Percentiles rank a stretch among this genome's conserved stretches.
Evolutionary conservation across 306 rosid genomes (phyloP).

Genomic region (Albizia julibrissin): DNA sequence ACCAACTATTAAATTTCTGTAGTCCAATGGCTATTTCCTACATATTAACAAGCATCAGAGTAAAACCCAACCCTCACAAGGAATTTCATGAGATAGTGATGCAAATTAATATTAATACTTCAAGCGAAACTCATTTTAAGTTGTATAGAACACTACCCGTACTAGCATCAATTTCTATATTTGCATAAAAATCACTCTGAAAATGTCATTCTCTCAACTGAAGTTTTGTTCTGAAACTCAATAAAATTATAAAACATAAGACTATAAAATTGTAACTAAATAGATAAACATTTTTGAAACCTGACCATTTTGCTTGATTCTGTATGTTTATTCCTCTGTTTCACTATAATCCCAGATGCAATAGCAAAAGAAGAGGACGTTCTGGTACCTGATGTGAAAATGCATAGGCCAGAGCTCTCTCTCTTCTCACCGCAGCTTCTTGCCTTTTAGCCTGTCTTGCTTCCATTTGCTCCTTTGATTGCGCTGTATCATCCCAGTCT

Average conservation of each 20-base stretch:
- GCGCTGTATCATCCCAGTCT: constrained; percentile 67
- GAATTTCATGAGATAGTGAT: background rate
- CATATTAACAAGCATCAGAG: background rate
- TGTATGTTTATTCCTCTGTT: background rate
- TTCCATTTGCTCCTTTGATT: constrained; percentile 77
- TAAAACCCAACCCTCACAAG: background rate
- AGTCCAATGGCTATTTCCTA: background rate
- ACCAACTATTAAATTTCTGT: background rate
- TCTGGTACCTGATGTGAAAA: constrained; percentile 76
- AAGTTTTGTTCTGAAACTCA: background rate
- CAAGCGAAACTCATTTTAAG: background rate
- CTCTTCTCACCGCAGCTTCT: constrained; percentile 86
- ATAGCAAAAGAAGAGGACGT: background rate
- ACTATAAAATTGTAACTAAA: background rate
- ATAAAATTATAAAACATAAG: background rate
- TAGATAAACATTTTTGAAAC: background rate
- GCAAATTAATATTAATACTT: background rate
- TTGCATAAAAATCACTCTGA: background rate
- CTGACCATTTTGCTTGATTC: background rate
- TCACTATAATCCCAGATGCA: background rate
- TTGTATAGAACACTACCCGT: background rate
- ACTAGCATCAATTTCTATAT: background rate
- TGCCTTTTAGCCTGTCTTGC: constrained; percentile 54
- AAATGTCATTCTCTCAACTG: background rate
- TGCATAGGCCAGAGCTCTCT: constrained; percentile 86